Percentiles rank a stretch among this genome's conserved stretches.
Evolutionary conservation across 2,329 filamentous ascomycete species (phyloP).

Genomic region (Pseudogymnoascus destructans): DNA sequence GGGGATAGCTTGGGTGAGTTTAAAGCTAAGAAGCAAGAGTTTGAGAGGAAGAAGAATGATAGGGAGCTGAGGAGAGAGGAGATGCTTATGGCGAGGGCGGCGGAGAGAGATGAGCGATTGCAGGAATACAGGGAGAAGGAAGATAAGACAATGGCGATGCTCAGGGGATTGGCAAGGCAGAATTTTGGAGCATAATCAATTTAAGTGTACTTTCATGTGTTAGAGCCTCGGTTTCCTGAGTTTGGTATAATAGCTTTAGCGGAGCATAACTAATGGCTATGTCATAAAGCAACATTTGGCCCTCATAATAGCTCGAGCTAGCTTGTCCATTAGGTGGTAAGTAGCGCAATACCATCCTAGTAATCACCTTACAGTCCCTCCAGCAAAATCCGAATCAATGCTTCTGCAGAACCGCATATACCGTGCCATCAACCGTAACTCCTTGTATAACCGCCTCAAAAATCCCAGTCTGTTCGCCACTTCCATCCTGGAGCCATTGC

Average conservation of each 20-base stretch:
- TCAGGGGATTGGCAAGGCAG: slow-evolving; percentile 66
- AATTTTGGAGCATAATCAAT: slow-evolving; percentile 48
- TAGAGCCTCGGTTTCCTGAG: neutral
- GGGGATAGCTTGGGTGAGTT: slow-evolving; percentile 52
- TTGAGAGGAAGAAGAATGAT: slow-evolving; percentile 68
- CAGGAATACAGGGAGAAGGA: slow-evolving; percentile 62
- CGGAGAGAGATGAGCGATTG: slow-evolving; percentile 68
- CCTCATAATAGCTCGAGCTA: neutral
- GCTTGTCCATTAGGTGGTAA: neutral
- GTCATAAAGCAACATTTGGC: neutral
- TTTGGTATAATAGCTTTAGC: neutral
- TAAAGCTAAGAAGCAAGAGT: slow-evolving; percentile 50
- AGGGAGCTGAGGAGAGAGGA: slow-evolving; percentile 74
- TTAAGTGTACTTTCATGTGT: neutral
- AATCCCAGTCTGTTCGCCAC: slow-evolving; percentile 23
- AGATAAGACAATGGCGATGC: slow-evolving; percentile 68
- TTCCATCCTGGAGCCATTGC: slow-evolving; percentile 55
- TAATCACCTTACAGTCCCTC: neutral
- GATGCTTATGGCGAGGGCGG: slow-evolving; percentile 56
- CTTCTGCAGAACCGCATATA: slow-evolving; percentile 19
- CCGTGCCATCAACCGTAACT: slow-evolving; percentile 21
- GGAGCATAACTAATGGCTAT: neutral
- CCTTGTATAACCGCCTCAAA: slow-evolving; percentile 22
- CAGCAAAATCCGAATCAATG: neutral
- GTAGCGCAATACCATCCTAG: neutral